Conservation (phyloP, 2,329 filamentous ascomycete species). For the Ophidiomyces ophidiicola region DNA sequence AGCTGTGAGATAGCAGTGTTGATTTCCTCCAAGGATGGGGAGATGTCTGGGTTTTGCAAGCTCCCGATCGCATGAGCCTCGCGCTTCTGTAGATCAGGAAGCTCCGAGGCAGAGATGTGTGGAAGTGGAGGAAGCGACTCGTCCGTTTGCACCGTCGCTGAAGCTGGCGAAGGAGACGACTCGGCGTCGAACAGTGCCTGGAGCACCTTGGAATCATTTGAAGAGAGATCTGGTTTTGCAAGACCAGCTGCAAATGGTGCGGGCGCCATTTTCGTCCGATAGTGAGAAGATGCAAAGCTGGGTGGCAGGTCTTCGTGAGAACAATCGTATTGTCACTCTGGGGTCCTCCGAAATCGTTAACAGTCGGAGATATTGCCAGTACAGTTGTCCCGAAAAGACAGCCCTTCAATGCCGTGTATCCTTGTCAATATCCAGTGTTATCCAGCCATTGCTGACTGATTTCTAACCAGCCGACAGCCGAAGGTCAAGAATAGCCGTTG, state of each 20-base stretch:
- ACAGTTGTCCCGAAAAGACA: too few species aligned
- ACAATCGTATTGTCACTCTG: too few species aligned
- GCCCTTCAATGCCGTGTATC: too few species aligned
- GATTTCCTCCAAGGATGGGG: slow-evolving; percentile 19
- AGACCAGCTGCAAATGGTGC: slow-evolving; percentile 9
- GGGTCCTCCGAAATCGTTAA: neutral
- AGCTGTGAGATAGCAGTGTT: slow-evolving; percentile 29
- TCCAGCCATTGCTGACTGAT: neutral
- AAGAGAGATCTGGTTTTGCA: slow-evolving; percentile 24
- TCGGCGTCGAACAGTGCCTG: slow-evolving; percentile 38
- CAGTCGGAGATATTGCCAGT: slow-evolving; percentile 2
- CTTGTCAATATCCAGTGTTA: neutral
- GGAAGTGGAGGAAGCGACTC: slow-evolving; percentile 31
- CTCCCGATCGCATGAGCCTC: slow-evolving; percentile 32
- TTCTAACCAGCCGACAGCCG: slow-evolving; percentile 2
- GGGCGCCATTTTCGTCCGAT: slow-evolving; percentile 12
- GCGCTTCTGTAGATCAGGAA: slow-evolving; percentile 29
- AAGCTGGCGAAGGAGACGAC: slow-evolving; percentile 27
- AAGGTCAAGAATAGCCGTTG: slow-evolving; percentile 5
- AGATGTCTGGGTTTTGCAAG: slow-evolving; percentile 19
- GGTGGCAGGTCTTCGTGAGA: neutral
- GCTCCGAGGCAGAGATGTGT: slow-evolving; percentile 26
- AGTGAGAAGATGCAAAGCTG: slow-evolving; percentile 15
- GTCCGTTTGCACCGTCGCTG: slow-evolving; percentile 28
- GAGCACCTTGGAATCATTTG: slow-evolving; percentile 36